These are phyloP conservation scores for Macrophomina phaseolina DNA, from an alignment of 2,329 filamentous ascomycete genomes.

Conservation along the genomic window DNA sequence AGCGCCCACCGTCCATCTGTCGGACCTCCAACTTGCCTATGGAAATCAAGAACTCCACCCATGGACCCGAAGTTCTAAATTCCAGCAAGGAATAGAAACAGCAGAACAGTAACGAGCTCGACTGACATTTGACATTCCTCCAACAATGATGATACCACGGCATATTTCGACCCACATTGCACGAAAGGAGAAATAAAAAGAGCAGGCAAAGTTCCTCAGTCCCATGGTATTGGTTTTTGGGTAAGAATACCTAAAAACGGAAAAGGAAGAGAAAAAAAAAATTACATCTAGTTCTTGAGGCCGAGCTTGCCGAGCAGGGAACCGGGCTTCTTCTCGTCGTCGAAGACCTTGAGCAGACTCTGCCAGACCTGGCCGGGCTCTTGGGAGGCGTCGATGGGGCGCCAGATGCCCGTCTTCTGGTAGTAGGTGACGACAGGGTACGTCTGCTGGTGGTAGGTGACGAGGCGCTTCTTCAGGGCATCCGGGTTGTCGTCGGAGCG, in stretches of 20 bases:
- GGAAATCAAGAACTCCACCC: slow-evolving; percentile 2
- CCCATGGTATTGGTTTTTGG: background rate
- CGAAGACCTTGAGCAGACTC: slow-evolving; percentile 84
- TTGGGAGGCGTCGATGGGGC: slow-evolving; percentile 92
- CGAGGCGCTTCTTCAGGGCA: slow-evolving; percentile 90
- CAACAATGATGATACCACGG: background rate
- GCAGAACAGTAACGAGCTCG: background rate
- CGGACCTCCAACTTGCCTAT: background rate
- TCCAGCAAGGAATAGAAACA: slow-evolving; percentile 6
- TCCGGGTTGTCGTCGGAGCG: slow-evolving; percentile 97
- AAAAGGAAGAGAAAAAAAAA: background rate
- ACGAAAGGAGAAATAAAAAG: background rate
- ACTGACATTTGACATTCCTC: no score
- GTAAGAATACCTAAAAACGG: background rate
- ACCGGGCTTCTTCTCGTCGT: slow-evolving; percentile 62
- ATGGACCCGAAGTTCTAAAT: slow-evolving; percentile 10
- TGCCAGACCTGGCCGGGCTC: slow-evolving; percentile 96
- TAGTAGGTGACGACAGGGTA: slow-evolving; percentile 93
- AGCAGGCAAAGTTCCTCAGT: background rate
- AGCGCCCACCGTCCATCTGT: no score
- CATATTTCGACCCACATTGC: background rate
- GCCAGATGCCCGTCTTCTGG: slow-evolving; percentile 97
- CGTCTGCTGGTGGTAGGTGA: slow-evolving; percentile 94
- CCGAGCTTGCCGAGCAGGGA: slow-evolving; percentile 59
- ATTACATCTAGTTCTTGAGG: slow-evolving; percentile 53